Evolutionary conservation across 768 basidiomycete species (phyloP).

Genomic region (Tulasnella calospora): DNA sequence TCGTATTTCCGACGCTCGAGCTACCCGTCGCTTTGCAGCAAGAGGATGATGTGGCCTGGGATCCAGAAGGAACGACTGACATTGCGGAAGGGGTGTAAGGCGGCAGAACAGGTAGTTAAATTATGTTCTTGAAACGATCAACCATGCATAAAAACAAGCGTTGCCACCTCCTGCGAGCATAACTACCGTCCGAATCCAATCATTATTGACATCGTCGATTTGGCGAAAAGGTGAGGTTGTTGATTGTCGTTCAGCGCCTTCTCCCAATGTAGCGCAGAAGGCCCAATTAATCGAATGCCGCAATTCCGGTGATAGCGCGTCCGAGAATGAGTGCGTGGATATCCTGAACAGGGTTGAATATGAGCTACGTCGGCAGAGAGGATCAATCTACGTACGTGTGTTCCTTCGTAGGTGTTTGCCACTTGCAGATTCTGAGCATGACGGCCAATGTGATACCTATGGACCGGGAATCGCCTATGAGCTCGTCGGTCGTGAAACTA

Average conservation of each 20-base stretch:
- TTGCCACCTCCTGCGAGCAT: background rate
- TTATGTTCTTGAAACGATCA: background rate
- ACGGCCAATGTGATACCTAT: constrained; percentile 85
- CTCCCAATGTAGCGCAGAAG: background rate
- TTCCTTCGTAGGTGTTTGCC: constrained; percentile 92
- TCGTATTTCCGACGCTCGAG: background rate
- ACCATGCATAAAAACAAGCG: background rate
- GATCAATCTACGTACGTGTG: constrained; percentile 45
- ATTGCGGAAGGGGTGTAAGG: background rate
- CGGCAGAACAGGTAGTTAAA: background rate
- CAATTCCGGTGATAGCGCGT: constrained; percentile 84
- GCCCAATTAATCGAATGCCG: constrained; percentile 54
- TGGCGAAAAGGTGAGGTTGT: background rate
- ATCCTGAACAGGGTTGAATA: constrained; percentile 47
- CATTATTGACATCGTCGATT: background rate
- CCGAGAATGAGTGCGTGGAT: constrained; percentile 91
- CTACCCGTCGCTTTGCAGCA: background rate
- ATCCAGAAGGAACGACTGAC: background rate
- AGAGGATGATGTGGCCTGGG: background rate
- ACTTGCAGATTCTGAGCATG: constrained; percentile 94
- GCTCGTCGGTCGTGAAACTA: background rate
- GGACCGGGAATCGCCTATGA: background rate
- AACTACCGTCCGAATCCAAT: background rate
- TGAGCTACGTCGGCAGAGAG: constrained; percentile 29
- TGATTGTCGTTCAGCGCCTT: background rate